Evolutionary conservation across 306 rosid species (phyloP), one percentile per base, ranked within the genome.

Genomic region (Alnus glutinosa): DNA sequence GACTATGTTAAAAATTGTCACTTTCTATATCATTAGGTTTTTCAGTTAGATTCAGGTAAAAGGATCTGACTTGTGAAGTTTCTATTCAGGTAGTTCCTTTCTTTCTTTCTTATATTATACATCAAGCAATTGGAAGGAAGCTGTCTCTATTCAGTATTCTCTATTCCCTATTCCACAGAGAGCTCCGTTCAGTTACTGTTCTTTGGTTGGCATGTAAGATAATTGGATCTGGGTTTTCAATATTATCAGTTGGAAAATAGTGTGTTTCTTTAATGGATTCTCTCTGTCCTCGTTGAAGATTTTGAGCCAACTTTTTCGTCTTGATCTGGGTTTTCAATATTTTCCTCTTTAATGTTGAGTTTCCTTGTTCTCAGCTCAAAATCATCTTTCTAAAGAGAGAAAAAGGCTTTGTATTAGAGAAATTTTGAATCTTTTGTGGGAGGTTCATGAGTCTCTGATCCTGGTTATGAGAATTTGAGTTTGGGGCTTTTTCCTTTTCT

Each of bases 1-100:
- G 78, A 44, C 28, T n/a, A 68, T 58, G 79, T 67, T 28, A 67
- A 73, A 84, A 55, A 10, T 16, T 3, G 36, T 74, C 67, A 69
- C 55, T 36, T 61, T 62, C 39, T 59, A 55, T 61, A 69, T 51
- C 47, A 34, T 66, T 42, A 44, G 51, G 59, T 58, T 32, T 57
- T 85, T 85, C 83, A 68, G 88, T 81, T 85, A 78, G 72, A 78
- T 78, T 81, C 81, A 70, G 88, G 88, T 85, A 54, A 75, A 50
- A 73, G 62, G 50, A 81, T 80, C 69, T 32, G 34, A 28, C 74
- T 73, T 74, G 51, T 51, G 34, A 77, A 62, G 70, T 64, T 67
- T 7, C 32, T 18, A 8, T 61, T 66, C 34, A 71, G 72, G 63
- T 42, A 42, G 55, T 79, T 59, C 42, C 58, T 71, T 70, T 49